Evolutionary conservation across 805 yeast species (phyloP).

Genomic region (Hanseniaspora guilliermondii): DNA sequence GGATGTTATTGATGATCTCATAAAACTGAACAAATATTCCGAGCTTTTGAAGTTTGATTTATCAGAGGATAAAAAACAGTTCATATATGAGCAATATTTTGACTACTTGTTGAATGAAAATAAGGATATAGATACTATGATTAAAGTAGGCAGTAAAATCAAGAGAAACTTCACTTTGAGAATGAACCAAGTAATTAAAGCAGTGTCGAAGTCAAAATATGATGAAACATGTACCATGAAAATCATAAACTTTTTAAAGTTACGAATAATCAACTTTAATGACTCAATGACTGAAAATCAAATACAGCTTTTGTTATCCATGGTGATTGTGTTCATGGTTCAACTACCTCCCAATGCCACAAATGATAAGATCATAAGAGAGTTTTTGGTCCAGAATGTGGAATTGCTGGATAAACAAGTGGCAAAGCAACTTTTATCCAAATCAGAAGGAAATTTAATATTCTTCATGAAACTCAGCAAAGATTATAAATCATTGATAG

Average conservation of each 20-base stretch:
- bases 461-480: slow-evolving; percentile 53
- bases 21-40: slow-evolving; percentile 44
- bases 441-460: slow-evolving; percentile 50
- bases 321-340: slow-evolving; percentile 29
- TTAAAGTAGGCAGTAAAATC: slow-evolving; percentile 42
- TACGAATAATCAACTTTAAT: background rate
- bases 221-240: slow-evolving; percentile 36
- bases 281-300: slow-evolving; percentile 22
- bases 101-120: slow-evolving; percentile 28
- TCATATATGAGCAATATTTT: slow-evolving; percentile 45
- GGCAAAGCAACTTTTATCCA: slow-evolving; percentile 62
- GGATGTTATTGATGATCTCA: slow-evolving; percentile 59
- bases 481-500: slow-evolving; percentile 58
- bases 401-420: slow-evolving; percentile 35
- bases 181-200: slow-evolving; percentile 42
- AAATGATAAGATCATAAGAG: slow-evolving; percentile 9
- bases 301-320: slow-evolving; percentile 24
- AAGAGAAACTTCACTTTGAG: slow-evolving; percentile 33
- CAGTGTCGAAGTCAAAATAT: slow-evolving; percentile 33
- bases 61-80: slow-evolving; percentile 32
- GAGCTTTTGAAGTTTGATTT: slow-evolving; percentile 43
- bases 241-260: slow-evolving; percentile 23
- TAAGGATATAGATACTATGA: slow-evolving; percentile 30
- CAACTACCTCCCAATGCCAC: background rate
- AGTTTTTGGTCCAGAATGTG: slow-evolving; percentile 22